phyloP scores from a whole-genome alignment of 2,329 filamentous ascomycete genomes.

The Penicillium sp. region DNA sequence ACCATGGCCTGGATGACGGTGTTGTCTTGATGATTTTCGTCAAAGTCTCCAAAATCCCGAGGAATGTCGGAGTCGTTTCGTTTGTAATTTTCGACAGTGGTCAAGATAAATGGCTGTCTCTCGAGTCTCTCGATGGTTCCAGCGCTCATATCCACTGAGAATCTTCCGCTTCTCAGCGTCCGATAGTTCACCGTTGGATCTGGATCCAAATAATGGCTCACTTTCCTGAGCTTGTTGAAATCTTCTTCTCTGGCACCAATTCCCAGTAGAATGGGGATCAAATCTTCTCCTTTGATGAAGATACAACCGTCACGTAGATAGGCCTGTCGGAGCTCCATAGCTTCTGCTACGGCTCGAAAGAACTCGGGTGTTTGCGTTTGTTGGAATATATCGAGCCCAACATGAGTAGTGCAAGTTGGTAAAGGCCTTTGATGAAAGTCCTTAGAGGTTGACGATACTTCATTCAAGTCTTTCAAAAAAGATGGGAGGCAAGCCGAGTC shows the following conservation, averaged over 20 bases:
- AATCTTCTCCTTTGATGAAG: slow-evolving; percentile 26
- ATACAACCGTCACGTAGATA: slow-evolving; percentile 4
- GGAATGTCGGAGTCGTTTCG: slow-evolving; percentile 35
- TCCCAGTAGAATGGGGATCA: slow-evolving; percentile 24
- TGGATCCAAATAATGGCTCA: slow-evolving; percentile 24
- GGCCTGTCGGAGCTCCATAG: too few relatives aligned
- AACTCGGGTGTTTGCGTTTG: too few relatives aligned
- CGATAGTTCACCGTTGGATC: slow-evolving; percentile 34
- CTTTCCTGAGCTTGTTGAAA: slow-evolving; percentile 17
- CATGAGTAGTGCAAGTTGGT: too few relatives aligned
- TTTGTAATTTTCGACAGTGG: slow-evolving; percentile 32
- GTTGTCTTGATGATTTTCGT: slow-evolving; percentile 33
- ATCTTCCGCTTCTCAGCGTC: slow-evolving; percentile 26
- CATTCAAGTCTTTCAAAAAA: too few relatives aligned
- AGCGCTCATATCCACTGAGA: slow-evolving; percentile 29
- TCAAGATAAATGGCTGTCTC: slow-evolving; percentile 31
- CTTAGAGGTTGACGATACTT: too few relatives aligned
- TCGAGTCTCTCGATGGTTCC: slow-evolving; percentile 29
- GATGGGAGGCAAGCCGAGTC: too few relatives aligned
- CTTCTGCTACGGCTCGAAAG: too few relatives aligned
- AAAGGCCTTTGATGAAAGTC: too few relatives aligned
- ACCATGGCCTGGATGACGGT: slow-evolving; percentile 33
- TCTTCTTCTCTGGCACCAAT: slow-evolving; percentile 30
- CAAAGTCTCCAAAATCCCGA: slow-evolving; percentile 19
- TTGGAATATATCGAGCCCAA: too few relatives aligned